phyloP scores from a whole-genome alignment of 2,329 filamentous ascomycete species.

The Rhinocladiella similis region DNA sequence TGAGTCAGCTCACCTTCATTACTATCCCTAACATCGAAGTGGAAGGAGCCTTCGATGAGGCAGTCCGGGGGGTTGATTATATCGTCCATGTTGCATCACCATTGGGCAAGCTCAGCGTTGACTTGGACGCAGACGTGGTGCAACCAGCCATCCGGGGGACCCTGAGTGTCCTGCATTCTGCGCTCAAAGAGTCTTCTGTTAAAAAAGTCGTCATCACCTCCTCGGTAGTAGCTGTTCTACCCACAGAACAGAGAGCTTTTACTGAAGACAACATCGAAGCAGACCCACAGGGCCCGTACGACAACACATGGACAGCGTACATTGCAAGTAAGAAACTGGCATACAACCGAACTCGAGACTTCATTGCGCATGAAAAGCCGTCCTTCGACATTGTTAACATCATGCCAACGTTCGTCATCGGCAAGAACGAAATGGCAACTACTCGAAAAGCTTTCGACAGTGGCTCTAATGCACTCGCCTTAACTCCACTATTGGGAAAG shows the following conservation, averaged over 20 bases:
- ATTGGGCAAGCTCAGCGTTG: constrained; percentile 7
- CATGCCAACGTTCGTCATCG: constrained; percentile 63
- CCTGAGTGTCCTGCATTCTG: constrained; percentile 58
- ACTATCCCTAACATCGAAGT: constrained; percentile 32
- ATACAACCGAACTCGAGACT: constrained; percentile 66
- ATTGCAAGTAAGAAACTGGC: constrained; percentile 62
- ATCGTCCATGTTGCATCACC: constrained; percentile 37
- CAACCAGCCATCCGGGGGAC: constrained; percentile 65
- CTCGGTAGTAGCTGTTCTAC: constrained; percentile 65
- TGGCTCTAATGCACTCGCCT: constrained; percentile 29
- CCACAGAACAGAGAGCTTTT: constrained; percentile 33
- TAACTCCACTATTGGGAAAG: constrained; percentile 15
- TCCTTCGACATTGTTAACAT: constrained; percentile 63
- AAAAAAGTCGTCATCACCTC: constrained; percentile 72
- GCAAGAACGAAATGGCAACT: constrained; percentile 38
- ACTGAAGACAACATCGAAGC: constrained; percentile 33
- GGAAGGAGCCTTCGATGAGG: constrained; percentile 38
- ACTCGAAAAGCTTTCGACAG: constrained; percentile 15
- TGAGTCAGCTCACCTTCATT: constrained; percentile 27
- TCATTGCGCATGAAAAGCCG: constrained; percentile 57
- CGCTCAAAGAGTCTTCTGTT: constrained; percentile 64
- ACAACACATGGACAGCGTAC: constrained; percentile 38
- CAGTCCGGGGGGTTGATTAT: constrained; percentile 39
- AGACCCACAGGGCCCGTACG: constrained; percentile 28
- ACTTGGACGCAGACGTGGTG: constrained; percentile 40